Conservation (phyloP, 2,329 filamentous ascomycete genomes). For the Tolypocladium paradoxum region DNA sequence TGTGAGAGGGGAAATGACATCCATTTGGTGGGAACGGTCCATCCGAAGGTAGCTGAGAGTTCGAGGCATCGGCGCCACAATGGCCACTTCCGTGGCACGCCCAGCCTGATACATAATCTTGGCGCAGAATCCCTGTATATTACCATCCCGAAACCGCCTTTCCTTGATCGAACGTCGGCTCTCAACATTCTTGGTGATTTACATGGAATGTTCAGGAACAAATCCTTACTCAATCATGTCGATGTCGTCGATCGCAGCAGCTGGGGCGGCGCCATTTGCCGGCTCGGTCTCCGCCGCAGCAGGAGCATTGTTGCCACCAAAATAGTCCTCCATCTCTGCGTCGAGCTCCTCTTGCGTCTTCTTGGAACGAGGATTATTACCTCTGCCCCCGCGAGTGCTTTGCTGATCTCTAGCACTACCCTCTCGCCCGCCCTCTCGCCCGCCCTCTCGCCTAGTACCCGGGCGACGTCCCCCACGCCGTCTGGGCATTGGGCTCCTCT, state of each 20-base stretch:
- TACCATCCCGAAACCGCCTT: neutral
- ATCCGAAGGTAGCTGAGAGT: no score
- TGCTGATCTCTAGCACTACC: slow-evolving; percentile 17
- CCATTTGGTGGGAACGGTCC: neutral
- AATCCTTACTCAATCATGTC: slow-evolving; percentile 56
- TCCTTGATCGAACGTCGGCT: neutral
- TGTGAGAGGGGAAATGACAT: neutral
- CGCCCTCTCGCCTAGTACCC: slow-evolving; percentile 33
- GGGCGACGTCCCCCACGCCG: slow-evolving; percentile 42
- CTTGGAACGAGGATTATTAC: slow-evolving; percentile 48
- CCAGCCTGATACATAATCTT: neutral
- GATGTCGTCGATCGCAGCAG: slow-evolving; percentile 40
- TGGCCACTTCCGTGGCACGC: neutral
- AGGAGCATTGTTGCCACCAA: slow-evolving; percentile 39
- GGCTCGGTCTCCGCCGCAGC: slow-evolving; percentile 14
- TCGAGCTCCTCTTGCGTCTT: slow-evolving; percentile 91
- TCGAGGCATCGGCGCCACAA: neutral
- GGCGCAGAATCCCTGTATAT: neutral
- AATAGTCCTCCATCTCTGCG: slow-evolving; percentile 96
- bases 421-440: slow-evolving; percentile 15
- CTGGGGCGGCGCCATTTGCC: slow-evolving; percentile 14
- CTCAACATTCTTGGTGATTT: neutral
- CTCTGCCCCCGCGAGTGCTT: slow-evolving; percentile 27
- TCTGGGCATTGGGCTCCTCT: slow-evolving; percentile 48
- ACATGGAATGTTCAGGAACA: neutral